Conservation (phyloP, 2,329 filamentous ascomycete genomes). For the Arachnomyces sp. region DNA sequence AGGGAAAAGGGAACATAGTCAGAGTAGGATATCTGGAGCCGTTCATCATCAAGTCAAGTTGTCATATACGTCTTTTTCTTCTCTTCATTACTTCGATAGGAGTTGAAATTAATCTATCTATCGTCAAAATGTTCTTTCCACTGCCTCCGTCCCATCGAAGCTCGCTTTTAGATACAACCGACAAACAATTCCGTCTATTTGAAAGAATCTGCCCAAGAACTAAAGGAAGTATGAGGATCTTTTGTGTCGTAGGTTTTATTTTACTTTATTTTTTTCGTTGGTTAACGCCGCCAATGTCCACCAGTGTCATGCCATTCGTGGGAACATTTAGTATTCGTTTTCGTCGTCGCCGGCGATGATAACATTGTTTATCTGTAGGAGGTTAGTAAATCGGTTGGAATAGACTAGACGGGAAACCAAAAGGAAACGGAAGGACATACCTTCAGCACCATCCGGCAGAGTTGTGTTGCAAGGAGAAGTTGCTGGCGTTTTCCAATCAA, state of each 20-base stretch:
- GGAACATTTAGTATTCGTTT: constrained; percentile 63
- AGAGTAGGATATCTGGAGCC: no score
- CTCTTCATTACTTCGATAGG: no score
- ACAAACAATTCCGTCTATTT: no score
- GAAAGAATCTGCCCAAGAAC: not conserved
- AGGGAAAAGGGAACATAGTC: no score
- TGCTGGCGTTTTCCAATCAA: constrained; percentile 98
- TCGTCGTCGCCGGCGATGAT: constrained; percentile 84
- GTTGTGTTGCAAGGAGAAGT: constrained; percentile 87
- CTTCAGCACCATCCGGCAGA: constrained; percentile 97
- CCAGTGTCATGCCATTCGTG: no score
- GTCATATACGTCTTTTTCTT: no score
- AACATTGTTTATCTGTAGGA: constrained; percentile 69
- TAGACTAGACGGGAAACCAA: not conserved
- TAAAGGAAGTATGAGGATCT: not conserved
- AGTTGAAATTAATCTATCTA: no score
- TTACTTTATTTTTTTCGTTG: not conserved
- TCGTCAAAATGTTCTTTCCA: no score
- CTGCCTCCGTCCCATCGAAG: no score
- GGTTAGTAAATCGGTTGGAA: constrained; percentile 2
- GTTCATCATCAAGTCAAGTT: no score
- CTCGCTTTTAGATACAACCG: no score
- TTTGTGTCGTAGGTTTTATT: not conserved
- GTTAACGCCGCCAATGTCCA: no score
- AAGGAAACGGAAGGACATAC: constrained; percentile 34